Evolutionary conservation across 2,329 filamentous ascomycete genomes (phyloP).

Genomic region (Hymenoscyphus albidus): DNA sequence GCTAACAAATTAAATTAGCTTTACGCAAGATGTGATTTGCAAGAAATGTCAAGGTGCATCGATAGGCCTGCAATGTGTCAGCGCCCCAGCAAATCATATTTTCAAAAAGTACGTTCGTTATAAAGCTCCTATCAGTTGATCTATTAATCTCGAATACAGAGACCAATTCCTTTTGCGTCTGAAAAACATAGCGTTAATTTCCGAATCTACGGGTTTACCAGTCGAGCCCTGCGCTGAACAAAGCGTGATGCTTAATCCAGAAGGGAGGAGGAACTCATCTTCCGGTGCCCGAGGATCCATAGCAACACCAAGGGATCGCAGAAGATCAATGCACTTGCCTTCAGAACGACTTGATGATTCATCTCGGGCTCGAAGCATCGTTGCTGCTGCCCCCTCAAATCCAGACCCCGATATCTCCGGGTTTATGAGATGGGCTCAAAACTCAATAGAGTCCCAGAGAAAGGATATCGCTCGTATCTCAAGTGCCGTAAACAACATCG

Average conservation of each 20-base stretch:
- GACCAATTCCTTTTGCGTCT: constrained; percentile 32
- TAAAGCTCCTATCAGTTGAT: not conserved
- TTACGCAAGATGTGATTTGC: constrained; percentile 33
- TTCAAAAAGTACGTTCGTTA: constrained; percentile 26
- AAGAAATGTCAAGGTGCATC: constrained; percentile 22
- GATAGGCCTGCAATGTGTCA: constrained; percentile 32
- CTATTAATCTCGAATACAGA: constrained; percentile 14
- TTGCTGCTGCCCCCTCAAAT: not conserved
- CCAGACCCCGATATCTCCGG: constrained; percentile 9
- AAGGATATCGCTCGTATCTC: constrained; percentile 33
- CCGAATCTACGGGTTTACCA: constrained; percentile 23
- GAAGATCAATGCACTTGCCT: not conserved
- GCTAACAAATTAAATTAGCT: constrained; percentile 17
- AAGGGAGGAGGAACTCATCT: constrained; percentile 8
- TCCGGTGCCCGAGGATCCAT: constrained; percentile 13
- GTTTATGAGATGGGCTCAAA: constrained; percentile 29
- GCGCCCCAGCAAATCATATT: constrained; percentile 31
- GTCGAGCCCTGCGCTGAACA: constrained; percentile 23
- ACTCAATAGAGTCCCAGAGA: constrained; percentile 27
- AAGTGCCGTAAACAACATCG: constrained; percentile 26
- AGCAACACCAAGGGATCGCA: constrained; percentile 7
- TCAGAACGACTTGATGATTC: not conserved
- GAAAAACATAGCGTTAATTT: constrained; percentile 26
- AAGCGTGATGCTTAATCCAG: constrained; percentile 21
- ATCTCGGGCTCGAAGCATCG: not conserved